Percentiles rank a stretch among this genome's conserved stretches.
Conservation (phyloP, 352 stramenopile species). For the Lagenidium giganteum region DNA sequence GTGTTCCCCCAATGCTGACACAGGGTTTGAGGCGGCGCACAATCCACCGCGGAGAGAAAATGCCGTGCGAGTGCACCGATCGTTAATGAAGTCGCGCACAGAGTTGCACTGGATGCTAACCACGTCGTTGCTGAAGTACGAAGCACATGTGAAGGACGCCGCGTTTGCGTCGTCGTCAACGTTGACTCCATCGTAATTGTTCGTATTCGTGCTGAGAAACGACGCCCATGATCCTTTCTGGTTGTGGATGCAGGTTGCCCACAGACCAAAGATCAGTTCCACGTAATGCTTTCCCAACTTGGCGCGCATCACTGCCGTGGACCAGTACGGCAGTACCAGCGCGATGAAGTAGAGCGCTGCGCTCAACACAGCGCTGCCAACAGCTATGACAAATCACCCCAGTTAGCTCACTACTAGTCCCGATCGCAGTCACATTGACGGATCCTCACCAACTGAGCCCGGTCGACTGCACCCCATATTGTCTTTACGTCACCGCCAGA, state of each 20-base stretch:
- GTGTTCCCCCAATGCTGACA: constrained; percentile 24
- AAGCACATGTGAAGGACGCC: constrained; percentile 13
- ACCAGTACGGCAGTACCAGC: constrained; percentile 57
- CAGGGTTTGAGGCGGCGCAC: constrained; percentile 17
- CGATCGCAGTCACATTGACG: neutral
- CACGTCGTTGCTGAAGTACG: constrained; percentile 8
- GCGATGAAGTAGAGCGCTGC: constrained; percentile 25
- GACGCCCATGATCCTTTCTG: too few species aligned
- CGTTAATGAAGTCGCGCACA: constrained; percentile 14
- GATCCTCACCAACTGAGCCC: constrained; percentile 29
- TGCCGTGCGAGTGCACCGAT: constrained; percentile 11
- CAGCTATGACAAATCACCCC: constrained; percentile 17
- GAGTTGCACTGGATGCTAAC: constrained; percentile 18
- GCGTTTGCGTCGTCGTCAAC: constrained; percentile 11
- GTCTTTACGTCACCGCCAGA: neutral
- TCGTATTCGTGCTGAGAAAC: constrained; percentile 7
- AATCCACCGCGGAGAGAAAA: constrained; percentile 4
- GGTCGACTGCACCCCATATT: constrained; percentile 52
- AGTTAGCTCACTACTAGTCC: neutral
- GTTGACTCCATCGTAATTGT: constrained; percentile 10
- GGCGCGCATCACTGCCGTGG: constrained; percentile 23
- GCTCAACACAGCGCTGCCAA: constrained; percentile 25
- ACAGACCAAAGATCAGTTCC: constrained; percentile 29
- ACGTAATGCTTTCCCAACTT: constrained; percentile 18
- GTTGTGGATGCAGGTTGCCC: constrained; percentile 47